Percentiles rank a stretch among this genome's conserved stretches.
These are phyloP conservation scores for Lithospermum erythrorhizon DNA, from an alignment of 257 asterid genomes.

Conservation along the genomic window DNA sequence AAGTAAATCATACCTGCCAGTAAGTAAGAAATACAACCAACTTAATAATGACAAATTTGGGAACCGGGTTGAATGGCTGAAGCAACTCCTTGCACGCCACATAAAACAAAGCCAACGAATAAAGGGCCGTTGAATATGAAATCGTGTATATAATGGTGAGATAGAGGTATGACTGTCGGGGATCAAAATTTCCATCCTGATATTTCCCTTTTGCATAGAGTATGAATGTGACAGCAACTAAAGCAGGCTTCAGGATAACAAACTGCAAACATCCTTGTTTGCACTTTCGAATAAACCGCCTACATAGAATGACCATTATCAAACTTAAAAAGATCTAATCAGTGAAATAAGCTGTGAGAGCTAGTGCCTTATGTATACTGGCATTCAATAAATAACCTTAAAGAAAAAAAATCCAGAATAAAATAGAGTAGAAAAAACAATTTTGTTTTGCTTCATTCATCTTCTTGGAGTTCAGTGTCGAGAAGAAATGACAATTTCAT, in stretches of 20 bases:
- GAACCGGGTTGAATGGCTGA: slow-evolving; percentile 96
- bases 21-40: slow-evolving; percentile 94
- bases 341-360: neutral
- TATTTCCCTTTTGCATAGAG: slow-evolving; percentile 86
- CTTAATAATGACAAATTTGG: slow-evolving; percentile 86
- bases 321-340: neutral
- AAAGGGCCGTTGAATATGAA: slow-evolving; percentile 90
- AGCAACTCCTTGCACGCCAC: slow-evolving; percentile 93
- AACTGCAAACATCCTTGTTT: slow-evolving; percentile 97
- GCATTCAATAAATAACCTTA: neutral
- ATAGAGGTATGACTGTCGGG: slow-evolving; percentile 82
- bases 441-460: neutral
- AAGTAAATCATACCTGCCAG: slow-evolving; percentile 64
- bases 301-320: slow-evolving; percentile 26
- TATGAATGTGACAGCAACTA: slow-evolving; percentile 64
- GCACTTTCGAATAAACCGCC: slow-evolving; percentile 95
- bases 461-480: neutral
- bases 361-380: neutral
- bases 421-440: neutral
- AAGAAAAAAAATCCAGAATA: neutral
- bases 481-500: neutral
- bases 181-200: slow-evolving; percentile 87
- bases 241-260: slow-evolving; percentile 88
- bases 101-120: slow-evolving; percentile 83
- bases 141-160: slow-evolving; percentile 86